Conservation (phyloP, 1,284 basidiomycete genomes). For the Tetrapyrgos nigripes region DNA sequence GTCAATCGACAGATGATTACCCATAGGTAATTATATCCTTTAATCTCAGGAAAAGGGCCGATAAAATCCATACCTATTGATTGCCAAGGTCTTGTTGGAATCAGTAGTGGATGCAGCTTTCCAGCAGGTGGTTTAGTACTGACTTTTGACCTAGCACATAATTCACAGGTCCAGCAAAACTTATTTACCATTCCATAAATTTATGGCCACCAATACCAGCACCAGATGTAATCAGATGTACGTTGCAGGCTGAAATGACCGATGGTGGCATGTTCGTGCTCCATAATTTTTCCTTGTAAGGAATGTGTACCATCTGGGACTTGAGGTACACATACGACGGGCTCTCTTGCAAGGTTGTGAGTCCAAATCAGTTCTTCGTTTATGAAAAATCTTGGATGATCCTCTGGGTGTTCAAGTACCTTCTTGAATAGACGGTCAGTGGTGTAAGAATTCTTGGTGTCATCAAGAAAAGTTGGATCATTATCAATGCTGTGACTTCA, state of each 20-base stretch:
- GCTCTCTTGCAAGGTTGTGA: slow-evolving; percentile 12
- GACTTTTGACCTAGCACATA: slow-evolving; percentile 29
- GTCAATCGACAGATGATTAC: slow-evolving; percentile 41
- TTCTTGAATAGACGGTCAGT: slow-evolving; percentile 14
- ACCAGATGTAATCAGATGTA: too few relatives aligned
- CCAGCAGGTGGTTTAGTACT: slow-evolving; percentile 18
- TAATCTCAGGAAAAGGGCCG: too few relatives aligned
- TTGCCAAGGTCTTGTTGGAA: slow-evolving; percentile 24
- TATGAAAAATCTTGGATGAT: slow-evolving; percentile 12
- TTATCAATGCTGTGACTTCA: background rate
- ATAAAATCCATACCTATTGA: slow-evolving; percentile 44
- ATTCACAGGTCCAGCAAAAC: slow-evolving; percentile 29
- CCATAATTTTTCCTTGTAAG: slow-evolving; percentile 20
- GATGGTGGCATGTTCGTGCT: slow-evolving; percentile 23
- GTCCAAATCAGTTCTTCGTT: slow-evolving; percentile 26
- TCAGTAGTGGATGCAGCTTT: slow-evolving; percentile 29
- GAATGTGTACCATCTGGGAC: slow-evolving; percentile 1
- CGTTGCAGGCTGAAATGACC: slow-evolving; percentile 28
- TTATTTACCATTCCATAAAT: slow-evolving; percentile 13
- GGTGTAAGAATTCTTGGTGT: background rate
- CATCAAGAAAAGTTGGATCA: background rate
- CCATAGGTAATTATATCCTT: slow-evolving; percentile 24
- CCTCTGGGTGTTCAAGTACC: slow-evolving; percentile 1
- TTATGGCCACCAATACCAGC: slow-evolving; percentile 32
- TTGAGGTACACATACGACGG: slow-evolving; percentile 18